These are phyloP conservation scores for Calonectria crousiana DNA, from an alignment of 2,329 filamentous ascomycete genomes.

Conservation along the genomic window DNA sequence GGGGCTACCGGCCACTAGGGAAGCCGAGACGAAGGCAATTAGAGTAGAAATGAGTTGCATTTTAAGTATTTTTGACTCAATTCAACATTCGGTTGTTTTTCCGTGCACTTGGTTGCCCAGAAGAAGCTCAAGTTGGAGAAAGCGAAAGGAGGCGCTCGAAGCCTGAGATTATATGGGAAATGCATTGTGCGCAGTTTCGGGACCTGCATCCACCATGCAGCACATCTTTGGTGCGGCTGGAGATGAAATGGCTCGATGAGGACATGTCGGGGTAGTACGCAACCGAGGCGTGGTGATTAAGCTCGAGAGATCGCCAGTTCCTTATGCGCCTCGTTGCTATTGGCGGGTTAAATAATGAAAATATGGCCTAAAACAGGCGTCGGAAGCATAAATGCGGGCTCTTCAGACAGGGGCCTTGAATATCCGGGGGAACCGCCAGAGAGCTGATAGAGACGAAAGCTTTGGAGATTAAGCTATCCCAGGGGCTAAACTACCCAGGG, in stretches of 20 bases:
- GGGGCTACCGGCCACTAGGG: neutral
- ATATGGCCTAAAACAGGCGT: neutral
- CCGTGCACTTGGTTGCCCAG: neutral
- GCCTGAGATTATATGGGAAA: neutral
- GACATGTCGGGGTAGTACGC: constrained; percentile 2
- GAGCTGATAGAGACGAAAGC: neutral
- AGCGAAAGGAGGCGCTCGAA: neutral
- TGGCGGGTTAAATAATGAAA: constrained; percentile 19
- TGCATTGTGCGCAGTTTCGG: neutral
- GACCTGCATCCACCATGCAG: neutral
- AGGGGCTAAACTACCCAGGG: neutral
- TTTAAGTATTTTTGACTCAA: neutral
- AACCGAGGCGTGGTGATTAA: constrained; percentile 1
- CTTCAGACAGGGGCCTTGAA: neutral
- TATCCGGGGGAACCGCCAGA: neutral
- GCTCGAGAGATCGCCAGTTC: neutral
- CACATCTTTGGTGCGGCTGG: constrained; percentile 24
- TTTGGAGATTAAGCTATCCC: neutral
- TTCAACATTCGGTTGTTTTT: too few relatives aligned
- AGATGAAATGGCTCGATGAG: neutral
- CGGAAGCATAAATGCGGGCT: constrained; percentile 6
- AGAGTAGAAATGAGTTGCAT: constrained; percentile 17
- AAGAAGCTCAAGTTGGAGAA: too few relatives aligned
- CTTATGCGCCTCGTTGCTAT: constrained; percentile 2
- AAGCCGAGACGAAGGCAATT: neutral